Evolutionary conservation across 306 rosid species (phyloP).

Genomic region (Cucumis sativus): DNA sequence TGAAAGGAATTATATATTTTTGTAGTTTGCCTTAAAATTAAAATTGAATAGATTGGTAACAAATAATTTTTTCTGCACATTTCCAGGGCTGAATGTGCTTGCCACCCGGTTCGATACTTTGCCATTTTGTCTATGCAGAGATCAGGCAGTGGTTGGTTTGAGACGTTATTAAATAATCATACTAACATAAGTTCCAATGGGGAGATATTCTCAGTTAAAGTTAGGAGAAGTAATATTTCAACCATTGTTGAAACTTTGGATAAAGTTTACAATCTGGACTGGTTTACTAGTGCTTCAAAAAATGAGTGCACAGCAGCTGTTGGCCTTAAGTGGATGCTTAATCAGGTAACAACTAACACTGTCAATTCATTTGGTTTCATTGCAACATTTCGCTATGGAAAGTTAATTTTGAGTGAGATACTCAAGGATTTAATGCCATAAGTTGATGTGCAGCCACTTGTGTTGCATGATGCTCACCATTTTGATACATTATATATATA

Average conservation of each 20-base stretch:
- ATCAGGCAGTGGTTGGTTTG: slow-evolving; percentile 99
- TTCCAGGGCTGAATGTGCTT: slow-evolving; percentile 73
- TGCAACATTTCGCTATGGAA: not conserved
- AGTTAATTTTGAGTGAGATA: not conserved
- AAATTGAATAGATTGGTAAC: slow-evolving; percentile 9
- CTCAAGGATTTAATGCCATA: not conserved
- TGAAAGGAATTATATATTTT: slow-evolving; percentile 13
- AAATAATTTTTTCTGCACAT: slow-evolving; percentile 11
- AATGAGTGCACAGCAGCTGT: slow-evolving; percentile 96
- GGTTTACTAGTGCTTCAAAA: slow-evolving; percentile 88
- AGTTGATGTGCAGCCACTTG: not conserved
- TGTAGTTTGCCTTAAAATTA: slow-evolving; percentile 4
- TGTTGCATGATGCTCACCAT: not conserved
- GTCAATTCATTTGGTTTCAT: not conserved
- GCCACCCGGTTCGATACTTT: slow-evolving; percentile 79
- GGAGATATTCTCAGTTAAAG: slow-evolving; percentile 86
- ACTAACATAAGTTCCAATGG: slow-evolving; percentile 93
- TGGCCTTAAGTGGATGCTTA: slow-evolving; percentile 99
- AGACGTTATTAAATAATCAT: slow-evolving; percentile 87
- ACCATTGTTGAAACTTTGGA: slow-evolving; percentile 81
- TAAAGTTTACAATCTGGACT: slow-evolving; percentile 70
- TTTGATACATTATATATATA: not conserved
- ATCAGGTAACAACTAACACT: slow-evolving; percentile 47
- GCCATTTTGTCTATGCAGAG: slow-evolving; percentile 94
- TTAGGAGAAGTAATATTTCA: slow-evolving; percentile 70